A percentile compares a stretch with the other conserved stretches of the same genome.
Evolutionary conservation across 306 rosid genomes (phyloP).

Genomic region (Crotalaria pallida): DNA sequence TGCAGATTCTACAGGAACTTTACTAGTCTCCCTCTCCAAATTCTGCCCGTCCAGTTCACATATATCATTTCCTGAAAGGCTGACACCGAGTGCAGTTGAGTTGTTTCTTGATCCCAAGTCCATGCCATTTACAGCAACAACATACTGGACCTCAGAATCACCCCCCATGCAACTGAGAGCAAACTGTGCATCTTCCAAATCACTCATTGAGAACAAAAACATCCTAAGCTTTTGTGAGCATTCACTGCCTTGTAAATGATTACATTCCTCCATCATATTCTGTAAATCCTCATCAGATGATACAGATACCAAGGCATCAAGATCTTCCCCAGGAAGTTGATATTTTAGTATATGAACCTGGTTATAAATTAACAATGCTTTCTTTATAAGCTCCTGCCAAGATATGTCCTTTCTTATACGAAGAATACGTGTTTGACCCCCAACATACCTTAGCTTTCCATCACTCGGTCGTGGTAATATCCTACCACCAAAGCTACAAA

Average conservation of each 20-base stretch:
- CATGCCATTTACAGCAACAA: constrained; percentile 75
- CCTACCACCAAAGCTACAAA: constrained; percentile 75
- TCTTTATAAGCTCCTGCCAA: constrained; percentile 63
- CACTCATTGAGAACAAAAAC: constrained; percentile 61
- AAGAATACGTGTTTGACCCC: constrained; percentile 73
- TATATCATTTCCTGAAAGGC: constrained; percentile 41
- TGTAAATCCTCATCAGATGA: constrained; percentile 76
- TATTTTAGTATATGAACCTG: constrained; percentile 56
- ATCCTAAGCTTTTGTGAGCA: constrained; percentile 55
- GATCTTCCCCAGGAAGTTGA: constrained; percentile 92
- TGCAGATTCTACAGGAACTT: constrained; percentile 33
- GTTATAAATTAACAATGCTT: constrained; percentile 43
- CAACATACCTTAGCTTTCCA: constrained; percentile 71
- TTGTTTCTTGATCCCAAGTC: constrained; percentile 55
- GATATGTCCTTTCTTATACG: constrained; percentile 57
- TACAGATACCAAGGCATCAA: constrained; percentile 86
- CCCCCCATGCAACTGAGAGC: constrained; percentile 42
- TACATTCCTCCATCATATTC: constrained; percentile 86
- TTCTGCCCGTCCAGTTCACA: constrained; percentile 41
- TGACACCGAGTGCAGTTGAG: constrained; percentile 47
- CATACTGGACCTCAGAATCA: constrained; percentile 62
- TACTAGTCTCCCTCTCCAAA: constrained; percentile 34
- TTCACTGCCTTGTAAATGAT: constrained; percentile 33
- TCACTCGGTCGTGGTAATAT: constrained; percentile 76
- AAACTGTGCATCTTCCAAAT: constrained; percentile 62